Conservation (phyloP, 2,329 filamentous ascomycete genomes). For the Exophiala mesophila region DNA sequence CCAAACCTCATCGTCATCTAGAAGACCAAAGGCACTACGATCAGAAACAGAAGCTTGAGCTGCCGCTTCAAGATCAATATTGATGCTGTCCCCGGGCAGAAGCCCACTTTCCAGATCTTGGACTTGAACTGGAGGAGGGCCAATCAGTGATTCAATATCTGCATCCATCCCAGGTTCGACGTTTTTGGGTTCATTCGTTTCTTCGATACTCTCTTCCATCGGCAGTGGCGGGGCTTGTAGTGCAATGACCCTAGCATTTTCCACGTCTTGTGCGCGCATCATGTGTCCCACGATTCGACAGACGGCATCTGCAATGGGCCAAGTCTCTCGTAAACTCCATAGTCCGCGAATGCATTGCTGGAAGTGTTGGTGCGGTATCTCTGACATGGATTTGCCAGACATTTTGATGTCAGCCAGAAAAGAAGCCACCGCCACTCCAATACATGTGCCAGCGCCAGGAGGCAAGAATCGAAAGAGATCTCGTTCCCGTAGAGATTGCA, state of each 20-base stretch:
- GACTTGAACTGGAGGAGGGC: too few relatives aligned
- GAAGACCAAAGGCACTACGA: neutral
- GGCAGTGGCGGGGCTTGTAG: neutral
- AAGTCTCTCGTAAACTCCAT: neutral
- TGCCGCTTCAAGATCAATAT: neutral
- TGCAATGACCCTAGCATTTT: conserved; percentile 1
- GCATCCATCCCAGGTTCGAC: neutral
- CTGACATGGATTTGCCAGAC: neutral
- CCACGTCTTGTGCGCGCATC: neutral
- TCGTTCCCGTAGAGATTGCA: neutral
- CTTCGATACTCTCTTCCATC: neutral
- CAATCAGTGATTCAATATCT: neutral
- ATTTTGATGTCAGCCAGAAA: neutral
- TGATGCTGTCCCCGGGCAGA: neutral
- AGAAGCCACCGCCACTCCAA: neutral
- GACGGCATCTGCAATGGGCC: neutral
- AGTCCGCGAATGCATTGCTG: neutral
- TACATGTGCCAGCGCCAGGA: neutral
- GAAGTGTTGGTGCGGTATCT: neutral
- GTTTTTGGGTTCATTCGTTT: neutral
- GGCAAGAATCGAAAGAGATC: conserved; percentile 1
- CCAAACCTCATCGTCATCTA: neutral
- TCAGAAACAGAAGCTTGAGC: neutral
- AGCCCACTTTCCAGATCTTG: neutral
- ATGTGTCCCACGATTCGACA: conserved; percentile 1